Conservation (phyloP, 352 stramenopile genomes). For the Blastocystis sp. region DNA sequence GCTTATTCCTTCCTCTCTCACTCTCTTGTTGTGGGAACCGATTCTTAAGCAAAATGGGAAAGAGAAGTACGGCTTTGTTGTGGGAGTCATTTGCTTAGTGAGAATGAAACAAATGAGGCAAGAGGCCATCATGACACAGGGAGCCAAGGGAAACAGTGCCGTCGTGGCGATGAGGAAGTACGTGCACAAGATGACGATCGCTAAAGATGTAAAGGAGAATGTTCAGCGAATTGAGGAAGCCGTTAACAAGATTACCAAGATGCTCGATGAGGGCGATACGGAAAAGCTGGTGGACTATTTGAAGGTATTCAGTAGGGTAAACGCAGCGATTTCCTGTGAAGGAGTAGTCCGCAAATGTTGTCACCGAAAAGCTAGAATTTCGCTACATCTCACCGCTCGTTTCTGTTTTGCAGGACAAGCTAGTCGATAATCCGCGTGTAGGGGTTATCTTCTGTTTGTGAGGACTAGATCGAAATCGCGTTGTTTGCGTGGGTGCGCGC, state of each 20-base stretch:
- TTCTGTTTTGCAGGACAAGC: background rate
- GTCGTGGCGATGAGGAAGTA: too few relatives aligned
- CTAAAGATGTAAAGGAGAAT: conserved; percentile 1
- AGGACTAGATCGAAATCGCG: background rate
- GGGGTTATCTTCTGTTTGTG: background rate
- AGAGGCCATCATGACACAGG: too few relatives aligned
- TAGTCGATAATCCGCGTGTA: conserved; percentile 33
- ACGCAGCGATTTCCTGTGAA: background rate
- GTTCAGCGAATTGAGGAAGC: background rate
- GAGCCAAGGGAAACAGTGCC: too few relatives aligned
- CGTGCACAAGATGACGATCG: background rate
- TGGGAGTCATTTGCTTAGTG: too few relatives aligned
- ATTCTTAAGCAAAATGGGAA: background rate
- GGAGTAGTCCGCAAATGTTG: conserved; percentile 24
- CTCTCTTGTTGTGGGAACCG: background rate
- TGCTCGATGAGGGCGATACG: background rate
- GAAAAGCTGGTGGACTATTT: conserved; percentile 13
- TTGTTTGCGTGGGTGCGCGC: background rate
- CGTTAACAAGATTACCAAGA: conserved; percentile 12
- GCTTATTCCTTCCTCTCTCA: background rate
- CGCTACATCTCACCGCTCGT: background rate
- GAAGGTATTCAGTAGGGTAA: conserved; percentile 8
- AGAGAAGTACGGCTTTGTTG: too few relatives aligned
- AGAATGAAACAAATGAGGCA: too few relatives aligned
- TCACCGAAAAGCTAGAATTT: background rate